Evolutionary conservation across 768 basidiomycete genomes (phyloP), one percentile per base, ranked within the genome.

Genomic region (Lactarius sp.): DNA sequence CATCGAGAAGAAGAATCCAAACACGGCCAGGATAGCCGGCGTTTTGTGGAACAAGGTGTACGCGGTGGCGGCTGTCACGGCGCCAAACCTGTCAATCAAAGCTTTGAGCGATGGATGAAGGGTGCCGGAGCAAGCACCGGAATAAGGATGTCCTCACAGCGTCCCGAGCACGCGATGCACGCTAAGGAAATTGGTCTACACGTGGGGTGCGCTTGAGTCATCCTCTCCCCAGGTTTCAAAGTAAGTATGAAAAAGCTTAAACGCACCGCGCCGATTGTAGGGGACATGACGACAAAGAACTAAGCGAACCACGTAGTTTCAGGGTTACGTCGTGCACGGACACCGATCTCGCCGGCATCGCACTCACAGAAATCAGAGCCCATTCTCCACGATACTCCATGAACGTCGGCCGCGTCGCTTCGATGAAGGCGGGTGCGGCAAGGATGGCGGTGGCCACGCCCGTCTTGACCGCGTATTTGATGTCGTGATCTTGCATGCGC

Each of bases 241-340:
- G 52, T 52, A 34, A 34, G 56, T 36, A 54, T 3, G 9, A 34
- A 51, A 51, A 53, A 37, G 31, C 16, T n/a, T 52, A 7, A 77
- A 75, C 82, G 70, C 70, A 91, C 90, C 41, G 87, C 90, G 56
- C 94, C 93, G 47, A 94, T 90, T 2, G 91, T 92, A 0, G 91
- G 92, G 8, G 89, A 90, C 69, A 93, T 87, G n/a, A 94, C 90
- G n/a, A 90, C 85, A 68, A 94, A 91, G 74, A 87, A 92, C 88
- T 90, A 59, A 0, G 47, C 20, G n/a, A 13, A 12, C 33, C 2
- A 56, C 2, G 31, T 16, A 37, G 51, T 16, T 41, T 27, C 22
- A 46, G 52, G 22, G 18, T 14, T 33, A 41, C 37, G 14, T 1
- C 7, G n/a, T 18, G 6, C 55, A 22, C 27, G 27, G 27, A 27